Base-by-base conservation (phyloP, 352 stramenopile genomes). In the Globisporangium sylvaticum region DNA sequence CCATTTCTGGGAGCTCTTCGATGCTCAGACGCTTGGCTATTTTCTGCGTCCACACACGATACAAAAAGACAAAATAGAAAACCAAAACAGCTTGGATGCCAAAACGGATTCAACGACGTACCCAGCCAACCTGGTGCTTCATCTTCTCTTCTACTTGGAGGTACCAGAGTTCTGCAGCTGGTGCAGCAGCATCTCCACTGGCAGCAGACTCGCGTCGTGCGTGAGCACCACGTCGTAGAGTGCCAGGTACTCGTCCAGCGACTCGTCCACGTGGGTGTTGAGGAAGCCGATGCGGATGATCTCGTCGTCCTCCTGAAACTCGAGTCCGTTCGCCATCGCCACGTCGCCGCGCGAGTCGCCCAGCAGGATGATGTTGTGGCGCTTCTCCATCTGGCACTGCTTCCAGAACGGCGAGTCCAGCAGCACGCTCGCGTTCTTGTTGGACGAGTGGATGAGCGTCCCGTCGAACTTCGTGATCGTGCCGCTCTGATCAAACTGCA, bases 171-270 rank as follows among this genome's bases (percentile, higher is more conserved):
- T 57, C 62, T 83, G 65, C 25, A 92, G 69, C 66, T 90, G 83
- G 39, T 88, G 77, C 24, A 91, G 31, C 59, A 91, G 55, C 29
- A 90, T 69, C 54, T 88, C 80, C 0, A 91, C 73, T 2, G 79
- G 75, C 31, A 81, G 56, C 64, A 94, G 71, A 54, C 78, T 90
- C 52, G 75, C 79, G 74, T 92, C 84, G 68, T 92, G 73, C 14
- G 84, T 91, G 18, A 94, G 80, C 50, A 94, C 87, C n/a, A 94
- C 83, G 66, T 94, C 77, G 48, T 84, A 91, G 20, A 62, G n/a
- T 4, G 34, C 18, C 34, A 92, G 70, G 55, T 92, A 92, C 64
- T 89, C 76, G 18, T 89, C 81, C 31, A 92, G 32, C 9, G 65
- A 62, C 24, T 92, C 85, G n/a, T 89, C 66, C 18, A 90, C 79